These are phyloP conservation scores for Noccaea caerulescens DNA, from an alignment of 345 rosid genomes.

Conservation along the genomic window DNA sequence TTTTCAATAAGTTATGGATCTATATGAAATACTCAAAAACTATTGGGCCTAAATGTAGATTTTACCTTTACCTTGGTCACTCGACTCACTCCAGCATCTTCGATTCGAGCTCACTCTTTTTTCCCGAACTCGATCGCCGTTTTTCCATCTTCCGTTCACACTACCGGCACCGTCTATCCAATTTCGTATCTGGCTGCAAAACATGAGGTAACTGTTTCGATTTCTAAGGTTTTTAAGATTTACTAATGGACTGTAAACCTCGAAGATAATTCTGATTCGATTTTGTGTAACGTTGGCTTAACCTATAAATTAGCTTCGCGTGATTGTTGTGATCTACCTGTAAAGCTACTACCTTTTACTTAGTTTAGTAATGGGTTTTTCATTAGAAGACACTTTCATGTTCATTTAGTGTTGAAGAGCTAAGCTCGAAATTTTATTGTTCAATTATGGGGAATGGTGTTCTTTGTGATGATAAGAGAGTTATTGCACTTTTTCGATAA, in stretches of 20 bases:
- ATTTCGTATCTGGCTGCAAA: background rate
- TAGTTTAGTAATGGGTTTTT: conserved; percentile 17
- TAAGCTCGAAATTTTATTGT: background rate
- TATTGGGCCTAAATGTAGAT: conserved; percentile 20
- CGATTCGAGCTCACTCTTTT: background rate
- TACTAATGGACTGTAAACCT: background rate
- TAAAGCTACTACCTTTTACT: conserved; percentile 3
- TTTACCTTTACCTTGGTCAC: conserved; percentile 4
- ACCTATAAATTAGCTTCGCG: background rate
- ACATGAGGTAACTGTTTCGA: conserved; percentile 37
- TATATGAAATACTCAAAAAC: background rate
- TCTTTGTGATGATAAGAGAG: conserved; percentile 4
- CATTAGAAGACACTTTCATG: background rate
- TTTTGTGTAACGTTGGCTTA: conserved; percentile 20
- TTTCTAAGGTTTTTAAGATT: conserved; percentile 11
- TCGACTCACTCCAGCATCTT: conserved; percentile 1
- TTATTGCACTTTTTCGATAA: background rate
- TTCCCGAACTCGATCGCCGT: conserved; percentile 26
- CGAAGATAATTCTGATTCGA: background rate
- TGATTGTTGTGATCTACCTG: background rate
- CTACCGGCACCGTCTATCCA: conserved; percentile 11
- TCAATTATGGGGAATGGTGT: background rate
- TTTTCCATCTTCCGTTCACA: background rate
- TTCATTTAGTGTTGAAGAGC: background rate
- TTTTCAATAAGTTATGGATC: conserved; percentile 1